These are phyloP conservation scores for Saccharata proteae DNA, from an alignment of 2,329 filamentous ascomycete genomes.

Conservation along the genomic window DNA sequence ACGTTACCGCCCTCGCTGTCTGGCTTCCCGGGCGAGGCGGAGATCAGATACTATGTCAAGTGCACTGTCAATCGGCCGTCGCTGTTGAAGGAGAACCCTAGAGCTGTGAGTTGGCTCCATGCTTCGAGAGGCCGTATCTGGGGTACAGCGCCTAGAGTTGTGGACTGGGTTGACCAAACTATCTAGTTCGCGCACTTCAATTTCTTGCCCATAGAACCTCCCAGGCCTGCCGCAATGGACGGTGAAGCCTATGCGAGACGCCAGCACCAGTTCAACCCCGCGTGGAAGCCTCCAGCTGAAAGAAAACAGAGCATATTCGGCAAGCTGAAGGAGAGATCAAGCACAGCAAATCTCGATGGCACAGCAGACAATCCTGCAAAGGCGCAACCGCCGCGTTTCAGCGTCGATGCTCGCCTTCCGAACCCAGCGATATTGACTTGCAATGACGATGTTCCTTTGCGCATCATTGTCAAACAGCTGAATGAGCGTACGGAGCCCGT, in stretches of 20 bases:
- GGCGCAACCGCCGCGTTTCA: conserved; percentile 40
- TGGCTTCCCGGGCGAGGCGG: conserved; percentile 76
- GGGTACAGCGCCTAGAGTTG: conserved; percentile 10
- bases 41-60: conserved; percentile 90
- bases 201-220: conserved; percentile 87
- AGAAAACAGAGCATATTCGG: conserved; percentile 46
- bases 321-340: conserved; percentile 15
- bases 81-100: conserved; percentile 81
- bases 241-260: conserved; percentile 79
- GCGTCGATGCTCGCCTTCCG: conserved; percentile 73
- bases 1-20: conserved; percentile 81
- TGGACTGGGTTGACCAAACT: background rate
- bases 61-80: conserved; percentile 84
- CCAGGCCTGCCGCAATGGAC: conserved; percentile 51
- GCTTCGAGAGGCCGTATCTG: too few relatives aligned
- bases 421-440: conserved; percentile 82
- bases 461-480: conserved; percentile 67
- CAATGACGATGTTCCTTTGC: conserved; percentile 71
- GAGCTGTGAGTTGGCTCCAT: conserved; percentile 29
- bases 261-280: conserved; percentile 44
- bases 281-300: conserved; percentile 32
- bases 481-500: conserved; percentile 56
- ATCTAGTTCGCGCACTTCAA: conserved; percentile 44
- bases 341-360: too few relatives aligned
- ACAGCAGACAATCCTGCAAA: conserved; percentile 8